These are phyloP conservation scores for Suhomyces maxii DNA, from an alignment of 1,139 yeast species.

Conservation along the genomic window DNA sequence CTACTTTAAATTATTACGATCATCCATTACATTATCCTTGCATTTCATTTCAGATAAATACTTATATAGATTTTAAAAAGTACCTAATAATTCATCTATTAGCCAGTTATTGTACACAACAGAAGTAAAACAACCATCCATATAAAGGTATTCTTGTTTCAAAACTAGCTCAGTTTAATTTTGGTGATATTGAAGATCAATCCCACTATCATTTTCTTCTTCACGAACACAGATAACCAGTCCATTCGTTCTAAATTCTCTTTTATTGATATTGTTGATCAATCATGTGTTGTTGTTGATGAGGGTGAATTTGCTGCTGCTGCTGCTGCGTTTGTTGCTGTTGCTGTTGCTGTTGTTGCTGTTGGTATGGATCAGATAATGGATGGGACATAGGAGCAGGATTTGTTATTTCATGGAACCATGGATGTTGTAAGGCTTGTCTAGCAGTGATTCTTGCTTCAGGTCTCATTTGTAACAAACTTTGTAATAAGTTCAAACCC, in stretches of 20 bases:
- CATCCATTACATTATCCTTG: neutral
- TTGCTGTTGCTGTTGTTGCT: conserved; percentile 30
- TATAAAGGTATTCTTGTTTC: too few relatives aligned
- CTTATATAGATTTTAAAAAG: too few relatives aligned
- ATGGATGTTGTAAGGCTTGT: conserved; percentile 91
- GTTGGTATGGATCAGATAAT: conserved; percentile 41
- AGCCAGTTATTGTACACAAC: too few relatives aligned
- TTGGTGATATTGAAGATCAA: neutral
- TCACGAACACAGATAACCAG: too few relatives aligned
- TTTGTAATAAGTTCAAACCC: conserved; percentile 76
- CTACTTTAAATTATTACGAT: conserved; percentile 1
- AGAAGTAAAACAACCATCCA: too few relatives aligned
- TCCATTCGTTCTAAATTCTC: too few relatives aligned
- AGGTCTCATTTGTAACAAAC: conserved; percentile 87
- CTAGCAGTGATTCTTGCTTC: conserved; percentile 88
- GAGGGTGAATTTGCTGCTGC: conserved; percentile 10
- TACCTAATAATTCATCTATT: too few relatives aligned
- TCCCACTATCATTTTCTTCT: neutral
- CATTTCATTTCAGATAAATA: neutral
- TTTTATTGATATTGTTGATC: conserved; percentile 12
- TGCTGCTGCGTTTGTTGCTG: conserved; percentile 9
- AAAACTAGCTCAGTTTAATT: too few relatives aligned
- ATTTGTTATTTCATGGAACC: conserved; percentile 80
- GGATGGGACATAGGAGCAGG: conserved; percentile 41
- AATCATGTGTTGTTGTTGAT: conserved; percentile 10